Percentiles rank a stretch among this genome's conserved stretches.
phyloP scores from a whole-genome alignment of 2,329 filamentous ascomycete genomes.

The Fusarium abutilonis region DNA sequence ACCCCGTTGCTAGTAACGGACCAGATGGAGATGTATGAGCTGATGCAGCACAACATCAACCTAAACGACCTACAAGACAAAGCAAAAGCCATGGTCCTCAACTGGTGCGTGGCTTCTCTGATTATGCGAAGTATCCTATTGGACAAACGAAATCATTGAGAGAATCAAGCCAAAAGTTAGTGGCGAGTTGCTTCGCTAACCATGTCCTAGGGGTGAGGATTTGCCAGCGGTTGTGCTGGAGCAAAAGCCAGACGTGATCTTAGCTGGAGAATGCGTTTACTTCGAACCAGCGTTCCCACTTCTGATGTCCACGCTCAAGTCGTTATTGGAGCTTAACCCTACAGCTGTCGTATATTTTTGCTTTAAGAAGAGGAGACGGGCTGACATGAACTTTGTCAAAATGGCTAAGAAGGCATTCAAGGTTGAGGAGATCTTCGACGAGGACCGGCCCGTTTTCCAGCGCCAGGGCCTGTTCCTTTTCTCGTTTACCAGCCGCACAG shows the following conservation, averaged over 20 bases:
- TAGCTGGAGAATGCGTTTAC: conserved; percentile 98
- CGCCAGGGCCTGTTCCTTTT: conserved; percentile 70
- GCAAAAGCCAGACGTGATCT: conserved; percentile 77
- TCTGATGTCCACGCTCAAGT: conserved; percentile 78
- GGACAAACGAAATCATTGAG: background rate
- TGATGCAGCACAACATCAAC: conserved; percentile 89
- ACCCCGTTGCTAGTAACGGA: conserved; percentile 82
- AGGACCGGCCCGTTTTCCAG: conserved; percentile 66
- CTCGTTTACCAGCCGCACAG: conserved; percentile 59
- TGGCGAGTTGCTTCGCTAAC: conserved; percentile 33
- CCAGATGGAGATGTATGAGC: conserved; percentile 81
- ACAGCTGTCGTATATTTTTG: conserved; percentile 78
- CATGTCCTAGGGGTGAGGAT: conserved; percentile 64
- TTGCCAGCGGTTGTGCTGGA: conserved; percentile 63
- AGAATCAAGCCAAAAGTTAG: background rate
- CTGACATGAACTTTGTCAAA: conserved; percentile 79
- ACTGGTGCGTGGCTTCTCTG: conserved; percentile 70
- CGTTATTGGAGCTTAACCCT: conserved; percentile 78
- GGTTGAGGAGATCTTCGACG: conserved; percentile 70
- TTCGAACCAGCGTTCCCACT: conserved; percentile 95
- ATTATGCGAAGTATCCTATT: conserved; percentile 38
- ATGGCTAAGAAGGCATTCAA: conserved; percentile 73
- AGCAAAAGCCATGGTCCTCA: conserved; percentile 76
- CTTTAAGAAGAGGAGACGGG: conserved; percentile 91
- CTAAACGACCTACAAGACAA: conserved; percentile 75